Evolutionary conservation across 768 basidiomycete genomes (phyloP).

Genomic region (Termitomyces sp.): DNA sequence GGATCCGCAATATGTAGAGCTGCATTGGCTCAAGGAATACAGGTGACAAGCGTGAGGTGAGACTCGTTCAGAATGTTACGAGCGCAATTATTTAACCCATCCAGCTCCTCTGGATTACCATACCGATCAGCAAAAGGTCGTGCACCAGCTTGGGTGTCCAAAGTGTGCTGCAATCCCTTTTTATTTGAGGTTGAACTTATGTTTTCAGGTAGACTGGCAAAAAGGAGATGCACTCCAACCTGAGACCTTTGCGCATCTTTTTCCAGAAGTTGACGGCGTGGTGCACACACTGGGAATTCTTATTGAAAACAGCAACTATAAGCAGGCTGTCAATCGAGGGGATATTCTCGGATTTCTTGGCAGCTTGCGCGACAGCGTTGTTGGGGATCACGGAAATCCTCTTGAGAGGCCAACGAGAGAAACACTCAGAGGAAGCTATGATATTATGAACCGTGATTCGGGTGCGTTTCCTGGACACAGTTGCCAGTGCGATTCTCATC

Average conservation of each 20-base stretch:
- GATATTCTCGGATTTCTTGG: constrained; percentile 46
- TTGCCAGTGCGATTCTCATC: neutral
- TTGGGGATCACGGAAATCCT: constrained; percentile 48
- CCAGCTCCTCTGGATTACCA: constrained; percentile 80
- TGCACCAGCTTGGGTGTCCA: constrained; percentile 75
- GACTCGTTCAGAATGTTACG: neutral
- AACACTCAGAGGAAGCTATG: constrained; percentile 50
- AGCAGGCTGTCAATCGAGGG: constrained; percentile 58
- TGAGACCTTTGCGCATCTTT: constrained; percentile 59
- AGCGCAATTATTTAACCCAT: neutral
- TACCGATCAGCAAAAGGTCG: constrained; percentile 90
- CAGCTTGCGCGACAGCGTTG: constrained; percentile 29
- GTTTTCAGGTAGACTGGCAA: constrained; percentile 78
- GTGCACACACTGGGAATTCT: constrained; percentile 94
- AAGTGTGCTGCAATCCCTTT: constrained; percentile 39
- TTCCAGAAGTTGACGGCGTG: constrained; percentile 66
- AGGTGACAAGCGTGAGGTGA: constrained; percentile 88
- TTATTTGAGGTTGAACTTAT: constrained; percentile 1
- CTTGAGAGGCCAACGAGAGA: constrained; percentile 37
- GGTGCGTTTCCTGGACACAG: constrained; percentile 43
- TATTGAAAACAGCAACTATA: constrained; percentile 78
- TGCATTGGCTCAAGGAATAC: constrained; percentile 79
- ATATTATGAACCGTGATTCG: constrained; percentile 81
- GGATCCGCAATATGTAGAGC: constrained; percentile 90
- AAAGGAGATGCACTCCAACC: constrained; percentile 79